Conservation (phyloP, 2,329 filamentous ascomycete species). For the Neophaeococcomyces aloes region DNA sequence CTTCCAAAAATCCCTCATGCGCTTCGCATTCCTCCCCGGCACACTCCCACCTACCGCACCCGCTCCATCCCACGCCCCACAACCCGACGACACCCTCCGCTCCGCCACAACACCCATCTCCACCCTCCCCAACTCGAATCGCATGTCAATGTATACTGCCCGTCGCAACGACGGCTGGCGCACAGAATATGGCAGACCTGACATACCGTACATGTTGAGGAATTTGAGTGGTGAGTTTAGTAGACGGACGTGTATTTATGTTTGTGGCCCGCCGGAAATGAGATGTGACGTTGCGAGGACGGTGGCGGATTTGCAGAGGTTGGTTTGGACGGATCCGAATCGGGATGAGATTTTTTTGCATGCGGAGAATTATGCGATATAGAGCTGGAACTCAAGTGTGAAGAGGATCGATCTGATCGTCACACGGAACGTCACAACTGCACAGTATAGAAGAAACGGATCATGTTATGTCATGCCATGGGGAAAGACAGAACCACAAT, state of each 20-base stretch:
- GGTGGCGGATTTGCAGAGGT: constrained; percentile 69
- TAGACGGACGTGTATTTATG: constrained; percentile 74
- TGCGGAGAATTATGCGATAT: constrained; percentile 89
- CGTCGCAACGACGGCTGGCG: constrained; percentile 60
- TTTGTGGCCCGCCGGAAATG: constrained; percentile 83
- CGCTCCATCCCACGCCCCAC: not conserved
- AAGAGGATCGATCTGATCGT: no score
- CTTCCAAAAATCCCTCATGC: constrained; percentile 81
- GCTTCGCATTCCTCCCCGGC: constrained; percentile 66
- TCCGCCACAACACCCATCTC: constrained; percentile 1
- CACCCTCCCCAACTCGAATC: constrained; percentile 22
- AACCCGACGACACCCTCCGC: not conserved
- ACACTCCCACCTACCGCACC: constrained; percentile 8
- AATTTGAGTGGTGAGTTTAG: constrained; percentile 76
- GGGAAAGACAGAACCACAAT: no score
- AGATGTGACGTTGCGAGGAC: constrained; percentile 76
- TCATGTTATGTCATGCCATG: no score
- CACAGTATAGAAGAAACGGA: no score
- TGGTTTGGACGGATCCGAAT: constrained; percentile 67
- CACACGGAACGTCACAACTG: no score
- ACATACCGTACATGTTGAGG: constrained; percentile 75
- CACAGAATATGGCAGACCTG: constrained; percentile 83
- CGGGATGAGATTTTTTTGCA: constrained; percentile 89
- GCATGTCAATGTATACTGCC: constrained; percentile 11
- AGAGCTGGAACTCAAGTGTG: no score